phyloP scores from a whole-genome alignment of 2,329 filamentous ascomycete genomes.

The Penicillium sclerotiorum region DNA sequence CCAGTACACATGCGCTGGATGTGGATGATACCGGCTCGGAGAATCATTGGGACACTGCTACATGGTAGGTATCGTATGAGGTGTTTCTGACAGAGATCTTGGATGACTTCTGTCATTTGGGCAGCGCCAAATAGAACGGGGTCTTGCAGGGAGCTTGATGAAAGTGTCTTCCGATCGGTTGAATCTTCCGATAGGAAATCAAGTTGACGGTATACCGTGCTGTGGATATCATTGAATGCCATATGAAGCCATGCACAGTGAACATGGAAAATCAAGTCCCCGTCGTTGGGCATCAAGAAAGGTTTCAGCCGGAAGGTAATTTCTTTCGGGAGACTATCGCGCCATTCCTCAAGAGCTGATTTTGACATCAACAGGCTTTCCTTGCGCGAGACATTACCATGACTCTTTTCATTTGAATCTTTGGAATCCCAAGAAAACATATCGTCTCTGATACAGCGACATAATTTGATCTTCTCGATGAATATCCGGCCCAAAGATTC shows the following conservation, averaged over 20 bases:
- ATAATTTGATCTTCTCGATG: conserved; percentile 80
- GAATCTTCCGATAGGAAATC: conserved; percentile 55
- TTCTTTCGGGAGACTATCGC: not conserved
- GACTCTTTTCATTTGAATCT: not conserved
- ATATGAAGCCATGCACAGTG: conserved; percentile 80
- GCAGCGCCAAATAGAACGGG: conserved; percentile 59
- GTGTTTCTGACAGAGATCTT: conserved; percentile 67
- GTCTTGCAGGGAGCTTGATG: not conserved
- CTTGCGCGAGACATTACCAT: not conserved
- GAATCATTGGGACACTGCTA: conserved; percentile 78
- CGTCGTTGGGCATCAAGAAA: conserved; percentile 48
- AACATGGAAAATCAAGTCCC: conserved; percentile 53
- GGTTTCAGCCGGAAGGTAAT: conserved; percentile 46
- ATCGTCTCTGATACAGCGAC: conserved; percentile 78
- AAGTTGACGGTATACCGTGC: conserved; percentile 80
- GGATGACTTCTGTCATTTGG: conserved; percentile 71
- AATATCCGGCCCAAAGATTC: conserved; percentile 76
- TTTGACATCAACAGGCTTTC: not conserved
- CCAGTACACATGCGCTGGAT: conserved; percentile 66
- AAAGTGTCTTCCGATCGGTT: not conserved
- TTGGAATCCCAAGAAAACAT: conserved; percentile 42
- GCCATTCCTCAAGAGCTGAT: not conserved
- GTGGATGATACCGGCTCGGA: conserved; percentile 85
- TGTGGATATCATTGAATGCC: conserved; percentile 82
- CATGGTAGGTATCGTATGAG: conserved; percentile 77